Evolutionary conservation across 1,284 basidiomycete species (phyloP).

Genomic region (Stygiomarasmius scandens): DNA sequence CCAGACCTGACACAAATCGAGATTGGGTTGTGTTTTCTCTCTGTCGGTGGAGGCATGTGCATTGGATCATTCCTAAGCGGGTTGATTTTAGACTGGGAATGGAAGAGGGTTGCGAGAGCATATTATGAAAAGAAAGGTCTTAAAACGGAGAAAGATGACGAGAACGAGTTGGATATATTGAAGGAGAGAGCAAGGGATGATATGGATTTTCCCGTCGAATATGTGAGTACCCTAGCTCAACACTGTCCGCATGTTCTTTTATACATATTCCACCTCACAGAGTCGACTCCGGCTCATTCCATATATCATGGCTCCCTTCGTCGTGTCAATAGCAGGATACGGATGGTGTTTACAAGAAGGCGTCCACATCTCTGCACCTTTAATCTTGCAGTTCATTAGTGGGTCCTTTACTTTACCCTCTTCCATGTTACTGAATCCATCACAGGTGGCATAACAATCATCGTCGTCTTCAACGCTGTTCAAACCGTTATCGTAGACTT

Average conservation of each 20-base stretch:
- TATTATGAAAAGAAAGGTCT: background rate
- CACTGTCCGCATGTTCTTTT: background rate
- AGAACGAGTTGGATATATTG: background rate
- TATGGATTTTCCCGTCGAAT: slow-evolving; percentile 56
- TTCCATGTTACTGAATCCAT: slow-evolving; percentile 11
- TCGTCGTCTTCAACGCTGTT: slow-evolving; percentile 46
- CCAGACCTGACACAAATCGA: slow-evolving; percentile 63
- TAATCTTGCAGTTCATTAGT: slow-evolving; percentile 63
- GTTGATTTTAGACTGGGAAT: slow-evolving; percentile 60
- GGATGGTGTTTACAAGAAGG: slow-evolving; percentile 63
- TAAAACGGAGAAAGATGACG: background rate
- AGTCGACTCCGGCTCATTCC: slow-evolving; percentile 53
- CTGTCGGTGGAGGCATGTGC: slow-evolving; percentile 49
- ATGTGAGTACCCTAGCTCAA: slow-evolving; percentile 24
- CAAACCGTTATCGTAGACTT: slow-evolving; percentile 68
- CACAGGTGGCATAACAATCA: slow-evolving; percentile 54
- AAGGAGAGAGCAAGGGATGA: slow-evolving; percentile 27
- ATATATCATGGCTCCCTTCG: slow-evolving; percentile 42
- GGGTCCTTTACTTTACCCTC: slow-evolving; percentile 44
- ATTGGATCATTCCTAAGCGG: slow-evolving; percentile 52
- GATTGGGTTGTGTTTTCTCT: slow-evolving; percentile 72
- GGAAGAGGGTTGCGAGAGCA: slow-evolving; percentile 39
- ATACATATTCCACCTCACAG: slow-evolving; percentile 39
- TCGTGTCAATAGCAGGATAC: slow-evolving; percentile 54
- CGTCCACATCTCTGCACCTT: slow-evolving; percentile 56